Evolutionary conservation across 495 filamentous ascomycete genomes (phyloP).

Genomic region (Bacidia rubella): DNA sequence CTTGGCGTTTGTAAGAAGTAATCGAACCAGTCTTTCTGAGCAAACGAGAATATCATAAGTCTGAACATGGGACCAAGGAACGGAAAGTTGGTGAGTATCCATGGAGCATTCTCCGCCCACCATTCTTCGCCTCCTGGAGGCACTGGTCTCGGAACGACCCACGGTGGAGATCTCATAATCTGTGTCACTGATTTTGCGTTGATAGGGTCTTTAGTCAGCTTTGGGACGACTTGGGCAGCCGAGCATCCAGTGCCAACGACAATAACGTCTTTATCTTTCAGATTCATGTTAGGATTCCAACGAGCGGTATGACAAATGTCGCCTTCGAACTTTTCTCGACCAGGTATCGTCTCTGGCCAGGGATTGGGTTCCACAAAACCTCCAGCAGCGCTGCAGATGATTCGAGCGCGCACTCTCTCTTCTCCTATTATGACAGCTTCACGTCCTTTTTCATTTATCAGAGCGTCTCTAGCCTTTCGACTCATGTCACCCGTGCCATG

Average conservation of each 20-base stretch:
- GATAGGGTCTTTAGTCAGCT: conserved; percentile 25
- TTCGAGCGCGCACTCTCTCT: conserved; percentile 38
- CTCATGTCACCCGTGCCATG: conserved; percentile 37
- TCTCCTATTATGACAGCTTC: conserved; percentile 28
- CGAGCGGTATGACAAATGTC: conserved; percentile 43
- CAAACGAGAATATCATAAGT: conserved; percentile 21
- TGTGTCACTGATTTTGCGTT: conserved; percentile 47
- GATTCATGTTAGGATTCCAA: conserved; percentile 36
- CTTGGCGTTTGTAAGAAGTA: conserved; percentile 21
- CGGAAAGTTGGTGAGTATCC: conserved; percentile 30
- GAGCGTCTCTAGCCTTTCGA: conserved; percentile 20
- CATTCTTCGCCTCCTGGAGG: conserved; percentile 24
- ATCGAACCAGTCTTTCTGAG: conserved; percentile 27
- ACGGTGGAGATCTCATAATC: conserved; percentile 49
- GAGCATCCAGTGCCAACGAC: conserved; percentile 51
- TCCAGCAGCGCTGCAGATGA: conserved; percentile 44
- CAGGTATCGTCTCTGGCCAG: conserved; percentile 38
- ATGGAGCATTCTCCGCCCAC: conserved; percentile 29
- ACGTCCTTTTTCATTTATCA: conserved; percentile 23
- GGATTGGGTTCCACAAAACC: conserved; percentile 37
- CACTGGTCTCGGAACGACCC: conserved; percentile 34
- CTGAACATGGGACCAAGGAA: conserved; percentile 28
- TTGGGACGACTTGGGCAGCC: conserved; percentile 33
- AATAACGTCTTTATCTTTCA: conserved; percentile 40
- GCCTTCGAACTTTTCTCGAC: conserved; percentile 41